phyloP scores from a whole-genome alignment of 2,329 filamentous ascomycete species.

The Alternaria brassicae region DNA sequence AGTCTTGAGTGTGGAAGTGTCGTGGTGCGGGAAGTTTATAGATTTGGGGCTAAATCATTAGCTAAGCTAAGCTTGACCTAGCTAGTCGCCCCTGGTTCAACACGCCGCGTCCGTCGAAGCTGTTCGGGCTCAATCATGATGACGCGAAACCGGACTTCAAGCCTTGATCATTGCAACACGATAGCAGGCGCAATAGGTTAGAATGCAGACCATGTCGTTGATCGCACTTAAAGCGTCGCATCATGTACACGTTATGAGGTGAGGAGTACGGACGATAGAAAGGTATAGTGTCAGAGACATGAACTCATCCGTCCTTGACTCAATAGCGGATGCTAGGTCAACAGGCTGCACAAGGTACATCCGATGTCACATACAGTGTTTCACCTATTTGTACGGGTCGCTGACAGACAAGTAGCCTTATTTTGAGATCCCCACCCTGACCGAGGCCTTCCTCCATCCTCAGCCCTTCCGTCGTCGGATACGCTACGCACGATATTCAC shows the following conservation, averaged over 20 bases:
- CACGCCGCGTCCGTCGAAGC: not conserved
- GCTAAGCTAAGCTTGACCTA: not conserved
- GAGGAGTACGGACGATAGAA: constrained; percentile 48
- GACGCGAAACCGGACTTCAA: not conserved
- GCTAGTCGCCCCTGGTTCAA: not conserved
- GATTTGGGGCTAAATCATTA: not conserved
- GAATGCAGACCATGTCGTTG: too few species aligned
- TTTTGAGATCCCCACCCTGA: constrained; percentile 52
- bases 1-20: not conserved
- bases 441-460: constrained; percentile 52
- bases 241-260: too few species aligned
- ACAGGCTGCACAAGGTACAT: constrained; percentile 45
- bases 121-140: too few species aligned
- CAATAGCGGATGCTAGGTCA: constrained; percentile 51
- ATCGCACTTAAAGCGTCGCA: not conserved
- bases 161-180: not conserved
- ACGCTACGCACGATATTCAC: constrained; percentile 36
- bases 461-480: constrained; percentile 42
- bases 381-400: not conserved
- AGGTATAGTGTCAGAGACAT: constrained; percentile 47
- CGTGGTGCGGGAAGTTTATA: not conserved
- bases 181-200: not conserved
- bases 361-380: not conserved
- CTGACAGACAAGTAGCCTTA: constrained; percentile 36
- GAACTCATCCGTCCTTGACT: constrained; percentile 51